These are phyloP conservation scores for Phlebiopsis flavidoalba DNA, from an alignment of 768 basidiomycete species.

Conservation along the genomic window DNA sequence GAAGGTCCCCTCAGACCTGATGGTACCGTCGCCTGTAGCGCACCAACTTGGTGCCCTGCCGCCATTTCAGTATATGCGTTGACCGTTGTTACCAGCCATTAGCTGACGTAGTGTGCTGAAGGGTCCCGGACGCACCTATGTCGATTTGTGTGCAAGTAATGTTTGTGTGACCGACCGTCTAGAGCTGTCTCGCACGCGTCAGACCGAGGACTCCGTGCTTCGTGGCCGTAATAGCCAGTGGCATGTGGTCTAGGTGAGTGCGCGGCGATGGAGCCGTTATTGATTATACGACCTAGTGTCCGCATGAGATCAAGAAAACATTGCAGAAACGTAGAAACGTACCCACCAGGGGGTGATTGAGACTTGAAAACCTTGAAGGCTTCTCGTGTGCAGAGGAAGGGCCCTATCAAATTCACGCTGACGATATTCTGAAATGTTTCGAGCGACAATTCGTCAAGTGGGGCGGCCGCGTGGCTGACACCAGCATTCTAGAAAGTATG, in stretches of 20 bases:
- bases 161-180: constrained; percentile 65
- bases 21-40: constrained; percentile 67
- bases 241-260: constrained; percentile 63
- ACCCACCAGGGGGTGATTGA: constrained; percentile 72
- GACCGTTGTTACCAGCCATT: constrained; percentile 33
- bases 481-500: constrained; percentile 67
- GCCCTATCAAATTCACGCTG: constrained; percentile 65
- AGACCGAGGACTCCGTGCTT: constrained; percentile 80
- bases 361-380: constrained; percentile 70
- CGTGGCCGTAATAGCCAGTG: constrained; percentile 63
- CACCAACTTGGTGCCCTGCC: constrained; percentile 38
- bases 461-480: constrained; percentile 38
- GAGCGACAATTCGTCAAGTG: constrained; percentile 57
- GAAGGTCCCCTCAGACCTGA: constrained; percentile 56
- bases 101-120: background rate
- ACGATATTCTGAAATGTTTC: constrained; percentile 60
- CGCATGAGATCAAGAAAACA: background rate
- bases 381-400: constrained; percentile 74
- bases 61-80: constrained; percentile 69
- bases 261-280: constrained; percentile 79
- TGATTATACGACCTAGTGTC: constrained; percentile 67
- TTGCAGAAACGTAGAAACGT: constrained; percentile 11
- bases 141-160: constrained; percentile 83
- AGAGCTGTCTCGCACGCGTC: constrained; percentile 71
- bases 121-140: constrained; percentile 51